Evolutionary conservation across 208 protist species (phyloP).

Genomic region (Endotrypanum monterogeii): DNA sequence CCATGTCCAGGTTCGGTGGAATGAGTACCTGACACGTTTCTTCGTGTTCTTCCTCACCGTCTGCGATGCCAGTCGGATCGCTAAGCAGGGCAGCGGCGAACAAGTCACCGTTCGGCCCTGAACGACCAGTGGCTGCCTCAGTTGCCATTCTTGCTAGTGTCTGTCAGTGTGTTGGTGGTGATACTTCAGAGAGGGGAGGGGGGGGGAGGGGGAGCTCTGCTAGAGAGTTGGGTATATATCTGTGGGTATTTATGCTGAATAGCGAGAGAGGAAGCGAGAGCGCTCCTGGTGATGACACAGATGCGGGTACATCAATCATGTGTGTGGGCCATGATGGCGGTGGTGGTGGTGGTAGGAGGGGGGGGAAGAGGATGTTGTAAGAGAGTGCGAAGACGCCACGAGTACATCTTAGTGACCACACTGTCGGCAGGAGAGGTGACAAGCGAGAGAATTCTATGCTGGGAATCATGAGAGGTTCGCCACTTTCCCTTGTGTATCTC

Average conservation of each 20-base stretch:
- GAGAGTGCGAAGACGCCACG: neutral
- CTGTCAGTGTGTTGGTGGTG: constrained; percentile 5
- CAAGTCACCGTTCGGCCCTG: constrained; percentile 17
- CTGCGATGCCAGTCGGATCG: constrained; percentile 16
- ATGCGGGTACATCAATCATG: neutral
- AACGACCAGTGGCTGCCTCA: constrained; percentile 19
- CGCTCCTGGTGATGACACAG: neutral
- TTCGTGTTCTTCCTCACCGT: constrained; percentile 27
- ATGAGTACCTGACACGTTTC: constrained; percentile 35
- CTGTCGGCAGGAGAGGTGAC: neutral
- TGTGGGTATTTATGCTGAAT: neutral
- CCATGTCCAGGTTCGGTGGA: constrained; percentile 27
- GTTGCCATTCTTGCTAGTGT: constrained; percentile 18
- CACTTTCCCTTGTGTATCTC: neutral
- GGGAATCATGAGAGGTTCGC: neutral
- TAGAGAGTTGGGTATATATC: neutral
- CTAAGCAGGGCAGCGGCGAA: constrained; percentile 27
- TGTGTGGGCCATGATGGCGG: neutral
- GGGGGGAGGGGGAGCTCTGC: too few species aligned
- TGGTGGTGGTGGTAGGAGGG: neutral
- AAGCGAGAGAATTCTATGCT: neutral
- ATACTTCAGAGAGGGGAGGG: neutral
- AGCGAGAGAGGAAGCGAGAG: constrained; percentile 1
- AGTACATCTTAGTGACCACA: neutral
- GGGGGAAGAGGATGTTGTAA: neutral